A percentile compares a stretch with the other conserved stretches of the same genome.
phyloP scores from a whole-genome alignment of 2,329 filamentous ascomycete species.

The Fusarium graminum region DNA sequence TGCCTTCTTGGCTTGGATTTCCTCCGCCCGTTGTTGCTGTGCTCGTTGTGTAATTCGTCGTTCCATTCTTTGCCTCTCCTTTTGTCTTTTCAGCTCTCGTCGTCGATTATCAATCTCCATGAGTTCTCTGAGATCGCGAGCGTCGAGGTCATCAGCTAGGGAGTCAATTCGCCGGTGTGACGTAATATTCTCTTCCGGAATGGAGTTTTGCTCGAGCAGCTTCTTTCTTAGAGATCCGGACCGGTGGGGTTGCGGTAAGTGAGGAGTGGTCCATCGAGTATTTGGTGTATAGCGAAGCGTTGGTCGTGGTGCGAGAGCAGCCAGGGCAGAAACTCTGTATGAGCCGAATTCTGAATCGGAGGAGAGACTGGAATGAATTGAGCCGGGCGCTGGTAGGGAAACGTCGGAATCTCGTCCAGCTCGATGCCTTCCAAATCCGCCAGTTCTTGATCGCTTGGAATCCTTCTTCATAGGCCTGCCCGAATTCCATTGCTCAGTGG shows the following conservation, averaged over 20 bases:
- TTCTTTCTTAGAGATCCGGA: slow-evolving; percentile 66
- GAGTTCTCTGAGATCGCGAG: slow-evolving; percentile 84
- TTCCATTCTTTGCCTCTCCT: slow-evolving; percentile 76
- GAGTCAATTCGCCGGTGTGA: slow-evolving; percentile 74
- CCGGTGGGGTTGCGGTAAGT: slow-evolving; percentile 61
- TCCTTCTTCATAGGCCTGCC: slow-evolving; percentile 72
- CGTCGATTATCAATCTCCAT: slow-evolving; percentile 91
- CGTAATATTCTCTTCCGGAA: slow-evolving; percentile 71
- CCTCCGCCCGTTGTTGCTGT: slow-evolving; percentile 73
- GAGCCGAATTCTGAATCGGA: slow-evolving; percentile 77
- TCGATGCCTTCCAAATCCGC: slow-evolving; percentile 63
- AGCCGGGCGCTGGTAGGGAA: slow-evolving; percentile 80
- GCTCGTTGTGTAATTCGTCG: slow-evolving; percentile 74
- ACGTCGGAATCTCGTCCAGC: slow-evolving; percentile 77
- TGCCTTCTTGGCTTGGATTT: slow-evolving; percentile 65
- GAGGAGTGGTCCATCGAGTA: slow-evolving; percentile 67
- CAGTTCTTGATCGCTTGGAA: slow-evolving; percentile 73
- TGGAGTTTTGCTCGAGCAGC: slow-evolving; percentile 63
- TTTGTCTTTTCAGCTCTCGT: slow-evolving; percentile 77
- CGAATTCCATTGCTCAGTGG: slow-evolving; percentile 69
- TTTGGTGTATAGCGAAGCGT: slow-evolving; percentile 81
- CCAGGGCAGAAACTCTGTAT: slow-evolving; percentile 84
- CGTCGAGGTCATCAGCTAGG: slow-evolving; percentile 87
- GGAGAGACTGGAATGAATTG: slow-evolving; percentile 81
- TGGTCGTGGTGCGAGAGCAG: slow-evolving; percentile 86